Base-by-base conservation (phyloP, 352 stramenopile genomes). In the Globisporangium megalacanthum region DNA sequence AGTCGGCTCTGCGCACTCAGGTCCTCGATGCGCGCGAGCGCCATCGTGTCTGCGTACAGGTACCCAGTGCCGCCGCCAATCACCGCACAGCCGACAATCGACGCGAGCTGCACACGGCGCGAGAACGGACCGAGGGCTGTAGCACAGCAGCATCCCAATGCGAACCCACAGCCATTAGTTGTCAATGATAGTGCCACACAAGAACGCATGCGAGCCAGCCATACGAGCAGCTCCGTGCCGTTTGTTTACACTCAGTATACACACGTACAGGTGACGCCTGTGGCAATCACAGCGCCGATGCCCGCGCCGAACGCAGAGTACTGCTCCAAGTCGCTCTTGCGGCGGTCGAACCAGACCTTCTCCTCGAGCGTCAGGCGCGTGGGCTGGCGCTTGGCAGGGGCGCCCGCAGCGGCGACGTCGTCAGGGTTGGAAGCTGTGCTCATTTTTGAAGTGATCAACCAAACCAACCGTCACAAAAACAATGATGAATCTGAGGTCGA, bases 281-380 rank as follows among this genome's bases (percentile, higher is more conserved):
- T 68, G 36, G 64, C 61, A 15, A 86, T 61, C 29, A 85, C 74
- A 29, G 66, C 69, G 22, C 83, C 80, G 36, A 88, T 52, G 13
- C 66, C 71, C 17, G 68, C 83, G 42, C 83, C 83, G 14, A 93
- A 75, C 13, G 69, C 69, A 3, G 73, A 65, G 65, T 75, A 88
- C 52, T 88, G 77, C 68, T 89, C 63, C 36, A 93, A 54, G 57
- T 91, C 80, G 19, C 54, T 77, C 56, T 73, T 68, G 65, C 83
- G 79, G 46, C 77, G 78, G 48, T 93, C 80, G 54, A 85, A 86
- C 83, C 83, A 93, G 35, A 90, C 56, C 58, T 91, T 91, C 64
- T 93, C 83, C 62, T 93, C 83, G 29, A 93, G 72, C 49, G 80
- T 90, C 50, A 89, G 68, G 17, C 75, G 80, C 59, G 61, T 62